These are phyloP conservation scores for Epichloe sylvatica DNA, from an alignment of 2,329 filamentous ascomycete genomes.

Conservation along the genomic window DNA sequence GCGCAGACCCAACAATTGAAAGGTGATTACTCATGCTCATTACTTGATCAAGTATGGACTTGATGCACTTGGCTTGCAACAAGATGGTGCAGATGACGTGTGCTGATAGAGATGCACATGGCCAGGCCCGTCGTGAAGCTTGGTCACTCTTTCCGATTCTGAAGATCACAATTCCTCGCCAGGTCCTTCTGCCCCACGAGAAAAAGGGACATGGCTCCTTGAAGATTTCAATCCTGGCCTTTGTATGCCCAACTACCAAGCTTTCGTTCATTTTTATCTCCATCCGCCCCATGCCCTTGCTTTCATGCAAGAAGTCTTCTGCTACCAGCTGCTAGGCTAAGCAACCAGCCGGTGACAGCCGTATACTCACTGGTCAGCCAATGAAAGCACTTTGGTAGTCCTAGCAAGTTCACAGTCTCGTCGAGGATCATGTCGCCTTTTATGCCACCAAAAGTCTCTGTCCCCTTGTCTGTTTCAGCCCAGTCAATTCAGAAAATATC, in stretches of 20 bases:
- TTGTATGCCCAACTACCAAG: not conserved
- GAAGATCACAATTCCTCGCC: not conserved
- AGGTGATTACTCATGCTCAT: no score
- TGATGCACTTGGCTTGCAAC: not conserved
- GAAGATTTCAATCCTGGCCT: not conserved
- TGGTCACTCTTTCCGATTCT: not conserved
- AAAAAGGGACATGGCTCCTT: not conserved
- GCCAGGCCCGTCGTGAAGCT: not conserved
- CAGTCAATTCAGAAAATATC: not conserved
- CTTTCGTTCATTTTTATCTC: not conserved
- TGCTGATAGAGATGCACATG: no score
- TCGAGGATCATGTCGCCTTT: conserved; percentile 11
- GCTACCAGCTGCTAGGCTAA: not conserved
- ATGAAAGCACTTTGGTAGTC: not conserved
- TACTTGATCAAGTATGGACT: no score
- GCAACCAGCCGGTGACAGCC: not conserved
- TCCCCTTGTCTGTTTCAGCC: conserved; percentile 7
- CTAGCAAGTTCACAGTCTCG: not conserved
- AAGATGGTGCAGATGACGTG: not conserved
- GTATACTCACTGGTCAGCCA: not conserved
- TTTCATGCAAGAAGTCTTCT: not conserved
- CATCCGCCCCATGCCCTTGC: not conserved
- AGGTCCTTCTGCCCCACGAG: not conserved
- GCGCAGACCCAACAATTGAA: not conserved
- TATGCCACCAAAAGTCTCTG: conserved; percentile 9